These are phyloP conservation scores for Exophiala viscosa DNA, from an alignment of 2,329 filamentous ascomycete genomes.

Conservation along the genomic window DNA sequence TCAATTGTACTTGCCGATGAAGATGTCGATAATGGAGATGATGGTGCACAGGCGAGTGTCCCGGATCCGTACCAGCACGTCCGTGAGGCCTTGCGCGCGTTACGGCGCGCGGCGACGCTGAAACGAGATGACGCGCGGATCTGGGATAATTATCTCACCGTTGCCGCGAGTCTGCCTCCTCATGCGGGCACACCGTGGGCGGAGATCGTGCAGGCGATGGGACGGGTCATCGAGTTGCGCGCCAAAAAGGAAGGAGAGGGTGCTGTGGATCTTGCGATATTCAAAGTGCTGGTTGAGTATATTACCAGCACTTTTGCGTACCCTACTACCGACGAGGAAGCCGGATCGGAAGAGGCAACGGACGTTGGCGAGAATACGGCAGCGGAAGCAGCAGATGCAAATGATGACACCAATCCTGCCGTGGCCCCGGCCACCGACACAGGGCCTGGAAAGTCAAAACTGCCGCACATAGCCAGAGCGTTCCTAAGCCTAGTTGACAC, in stretches of 20 bases:
- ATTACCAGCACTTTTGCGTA: constrained; percentile 52
- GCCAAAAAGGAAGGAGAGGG: constrained; percentile 65
- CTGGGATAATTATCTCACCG: constrained; percentile 93
- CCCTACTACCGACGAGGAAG: constrained; percentile 16
- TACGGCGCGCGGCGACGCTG: constrained; percentile 79
- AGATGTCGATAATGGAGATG: constrained; percentile 30
- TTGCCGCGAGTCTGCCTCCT: constrained; percentile 73
- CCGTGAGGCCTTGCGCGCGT: constrained; percentile 72
- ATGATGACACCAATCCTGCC: not conserved
- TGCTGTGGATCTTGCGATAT: constrained; percentile 71
- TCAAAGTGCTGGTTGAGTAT: constrained; percentile 69
- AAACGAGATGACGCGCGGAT: constrained; percentile 87
- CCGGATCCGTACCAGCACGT: constrained; percentile 60
- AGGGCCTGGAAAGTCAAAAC: constrained; percentile 41
- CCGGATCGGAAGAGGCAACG: not conserved
- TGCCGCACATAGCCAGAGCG: constrained; percentile 43
- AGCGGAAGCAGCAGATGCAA: not conserved
- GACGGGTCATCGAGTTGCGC: constrained; percentile 71
- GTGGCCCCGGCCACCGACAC: constrained; percentile 17
- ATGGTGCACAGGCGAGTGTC: constrained; percentile 30
- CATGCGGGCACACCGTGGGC: constrained; percentile 52
- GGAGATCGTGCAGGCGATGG: constrained; percentile 73
- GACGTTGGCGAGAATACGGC: not conserved
- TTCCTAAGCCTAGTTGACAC: constrained; percentile 71
- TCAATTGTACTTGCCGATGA: not conserved